Conservation (phyloP, 495 filamentous ascomycete genomes). For the Aspergillus nanangensis region DNA sequence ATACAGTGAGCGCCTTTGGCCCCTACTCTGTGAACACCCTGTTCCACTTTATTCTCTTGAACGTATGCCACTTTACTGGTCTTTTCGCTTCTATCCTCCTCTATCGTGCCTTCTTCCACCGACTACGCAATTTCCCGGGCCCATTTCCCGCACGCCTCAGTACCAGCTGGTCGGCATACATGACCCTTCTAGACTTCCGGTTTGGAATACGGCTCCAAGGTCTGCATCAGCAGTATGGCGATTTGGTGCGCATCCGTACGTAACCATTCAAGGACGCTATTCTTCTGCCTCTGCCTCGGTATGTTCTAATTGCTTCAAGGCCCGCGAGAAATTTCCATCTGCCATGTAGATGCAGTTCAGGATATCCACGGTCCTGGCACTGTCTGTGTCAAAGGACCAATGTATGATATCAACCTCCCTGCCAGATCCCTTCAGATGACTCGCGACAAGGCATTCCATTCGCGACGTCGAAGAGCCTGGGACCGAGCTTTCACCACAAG, state of each 20-base stretch:
- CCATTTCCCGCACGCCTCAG: constrained; percentile 29
- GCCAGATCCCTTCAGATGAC: constrained; percentile 4
- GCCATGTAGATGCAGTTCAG: constrained; percentile 14
- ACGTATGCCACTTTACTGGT: not conserved
- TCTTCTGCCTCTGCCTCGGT: too few relatives aligned
- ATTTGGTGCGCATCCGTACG: constrained; percentile 29
- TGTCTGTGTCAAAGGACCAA: constrained; percentile 23
- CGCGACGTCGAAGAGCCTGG: constrained; percentile 4
- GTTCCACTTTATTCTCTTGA: not conserved
- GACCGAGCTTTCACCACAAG: constrained; percentile 11
- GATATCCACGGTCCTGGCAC: constrained; percentile 23
- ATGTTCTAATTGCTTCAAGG: too few relatives aligned
- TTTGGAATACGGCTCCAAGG: constrained; percentile 7
- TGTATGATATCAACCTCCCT: constrained; percentile 5
- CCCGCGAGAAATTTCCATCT: constrained; percentile 30
- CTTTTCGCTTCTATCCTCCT: constrained; percentile 39
- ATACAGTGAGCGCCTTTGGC: not conserved
- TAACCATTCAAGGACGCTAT: too few relatives aligned
- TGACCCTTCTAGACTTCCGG: constrained; percentile 15
- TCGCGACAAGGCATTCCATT: constrained; percentile 7
- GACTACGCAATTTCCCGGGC: constrained; percentile 32
- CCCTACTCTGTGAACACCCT: not conserved
- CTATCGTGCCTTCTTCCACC: constrained; percentile 42
- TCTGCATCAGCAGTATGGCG: constrained; percentile 31
- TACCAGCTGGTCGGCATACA: constrained; percentile 31